Percentiles rank a stretch among this genome's conserved stretches.
Evolutionary conservation across 2,329 filamentous ascomycete genomes (phyloP).

Genomic region (Colletotrichum australisinense): DNA sequence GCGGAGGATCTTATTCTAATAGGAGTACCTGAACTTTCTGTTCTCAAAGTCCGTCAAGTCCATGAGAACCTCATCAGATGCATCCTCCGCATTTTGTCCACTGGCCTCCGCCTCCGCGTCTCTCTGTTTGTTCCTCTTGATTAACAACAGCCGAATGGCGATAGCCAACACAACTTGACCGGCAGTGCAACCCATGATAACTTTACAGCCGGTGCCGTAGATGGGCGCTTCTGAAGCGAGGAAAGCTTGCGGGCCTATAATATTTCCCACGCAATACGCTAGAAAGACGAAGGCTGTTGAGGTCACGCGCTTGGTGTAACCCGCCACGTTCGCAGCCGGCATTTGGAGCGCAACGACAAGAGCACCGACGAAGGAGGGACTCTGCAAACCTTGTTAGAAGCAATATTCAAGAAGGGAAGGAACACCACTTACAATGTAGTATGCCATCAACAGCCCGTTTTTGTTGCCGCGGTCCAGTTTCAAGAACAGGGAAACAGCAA

Average conservation of each 20-base stretch:
- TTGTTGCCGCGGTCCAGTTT: constrained; percentile 52
- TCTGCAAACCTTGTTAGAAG: constrained; percentile 44
- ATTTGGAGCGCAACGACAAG: constrained; percentile 65
- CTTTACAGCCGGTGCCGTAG: constrained; percentile 63
- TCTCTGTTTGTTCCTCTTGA: constrained; percentile 50
- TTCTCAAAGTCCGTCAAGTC: constrained; percentile 50
- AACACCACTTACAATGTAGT: constrained; percentile 51
- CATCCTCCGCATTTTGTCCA: constrained; percentile 47
- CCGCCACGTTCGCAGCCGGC: constrained; percentile 59
- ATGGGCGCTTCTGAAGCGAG: constrained; percentile 49
- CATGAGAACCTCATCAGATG: constrained; percentile 41
- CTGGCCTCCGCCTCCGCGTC: constrained; percentile 44
- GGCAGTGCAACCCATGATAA: constrained; percentile 58
- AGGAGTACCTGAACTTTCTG: constrained; percentile 36
- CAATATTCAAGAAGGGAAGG: constrained; percentile 58
- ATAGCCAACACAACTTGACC: constrained; percentile 51
- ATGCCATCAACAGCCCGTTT: constrained; percentile 49
- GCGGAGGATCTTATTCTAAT: not conserved
- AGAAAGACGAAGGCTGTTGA: constrained; percentile 57
- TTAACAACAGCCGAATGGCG: constrained; percentile 48
- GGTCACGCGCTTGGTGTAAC: constrained; percentile 59
- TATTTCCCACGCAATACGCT: constrained; percentile 53
- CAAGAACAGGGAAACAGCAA: constrained; percentile 47
- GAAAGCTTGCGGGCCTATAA: constrained; percentile 52
- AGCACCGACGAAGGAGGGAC: constrained; percentile 52